Evolutionary conservation across 2,329 filamentous ascomycete species (phyloP).

Genomic region (Chaetomium sp.): DNA sequence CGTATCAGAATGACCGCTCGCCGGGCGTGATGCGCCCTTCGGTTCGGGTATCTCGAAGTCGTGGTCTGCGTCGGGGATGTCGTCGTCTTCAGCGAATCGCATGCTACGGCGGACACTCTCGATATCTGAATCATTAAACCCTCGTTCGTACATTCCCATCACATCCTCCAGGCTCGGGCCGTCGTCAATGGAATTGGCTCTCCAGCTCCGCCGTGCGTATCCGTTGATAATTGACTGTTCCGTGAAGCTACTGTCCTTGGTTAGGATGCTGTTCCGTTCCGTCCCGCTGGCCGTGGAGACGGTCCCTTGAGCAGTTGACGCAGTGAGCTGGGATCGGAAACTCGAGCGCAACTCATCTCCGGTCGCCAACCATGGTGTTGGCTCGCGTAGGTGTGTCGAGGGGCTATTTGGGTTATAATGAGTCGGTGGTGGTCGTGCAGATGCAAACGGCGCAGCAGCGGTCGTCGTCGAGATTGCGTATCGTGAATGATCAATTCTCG

Average conservation of each 20-base stretch:
- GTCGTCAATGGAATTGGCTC: constrained; percentile 37
- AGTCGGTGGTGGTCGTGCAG: constrained; percentile 18
- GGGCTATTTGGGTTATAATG: constrained; percentile 24
- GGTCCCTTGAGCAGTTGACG: constrained; percentile 52
- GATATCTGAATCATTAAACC: constrained; percentile 46
- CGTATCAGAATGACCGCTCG: constrained; percentile 35
- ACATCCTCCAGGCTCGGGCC: constrained; percentile 60
- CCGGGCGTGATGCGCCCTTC: constrained; percentile 29
- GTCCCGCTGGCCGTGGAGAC: constrained; percentile 47
- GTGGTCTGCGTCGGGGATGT: constrained; percentile 17
- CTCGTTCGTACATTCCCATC: constrained; percentile 63
- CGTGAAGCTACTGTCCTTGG: constrained; percentile 63
- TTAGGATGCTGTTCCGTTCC: constrained; percentile 74
- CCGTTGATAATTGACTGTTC: constrained; percentile 38
- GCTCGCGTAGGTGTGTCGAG: constrained; percentile 25
- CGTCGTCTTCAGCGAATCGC: constrained; percentile 25
- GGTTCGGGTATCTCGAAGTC: constrained; percentile 8
- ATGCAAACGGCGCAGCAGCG: constrained; percentile 3
- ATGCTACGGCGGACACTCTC: constrained; percentile 29
- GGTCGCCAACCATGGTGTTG: constrained; percentile 41
- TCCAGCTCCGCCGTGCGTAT: constrained; percentile 29
- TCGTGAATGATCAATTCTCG: constrained; percentile 13
- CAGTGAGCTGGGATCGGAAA: constrained; percentile 49
- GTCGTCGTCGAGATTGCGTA: constrained; percentile 5
- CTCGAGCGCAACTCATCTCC: constrained; percentile 48